phyloP scores from a whole-genome alignment of 108 stramenopile species.

The Fragilariopsis cylindrus region DNA sequence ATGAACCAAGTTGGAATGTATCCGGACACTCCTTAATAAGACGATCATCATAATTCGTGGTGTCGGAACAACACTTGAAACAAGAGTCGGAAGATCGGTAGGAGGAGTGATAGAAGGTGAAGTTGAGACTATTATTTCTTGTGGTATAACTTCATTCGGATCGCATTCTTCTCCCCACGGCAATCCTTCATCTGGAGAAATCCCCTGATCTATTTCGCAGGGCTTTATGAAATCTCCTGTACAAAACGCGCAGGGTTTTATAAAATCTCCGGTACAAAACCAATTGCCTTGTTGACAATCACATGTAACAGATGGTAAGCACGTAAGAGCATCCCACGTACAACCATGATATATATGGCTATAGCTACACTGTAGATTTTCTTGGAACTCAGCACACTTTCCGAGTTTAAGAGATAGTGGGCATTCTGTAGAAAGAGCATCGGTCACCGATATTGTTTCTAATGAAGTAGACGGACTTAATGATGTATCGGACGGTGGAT shows the following conservation, averaged over 20 bases:
- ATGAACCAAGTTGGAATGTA: constrained; percentile 2
- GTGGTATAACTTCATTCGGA: neutral
- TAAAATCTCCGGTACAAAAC: neutral
- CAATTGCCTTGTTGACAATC: constrained; percentile 1
- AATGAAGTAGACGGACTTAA: too few relatives aligned
- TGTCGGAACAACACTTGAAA: neutral
- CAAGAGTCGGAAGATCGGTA: neutral
- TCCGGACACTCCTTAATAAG: neutral
- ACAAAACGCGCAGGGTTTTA: constrained; percentile 1
- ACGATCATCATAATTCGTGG: neutral
- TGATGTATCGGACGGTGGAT: too few relatives aligned
- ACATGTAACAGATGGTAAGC: neutral
- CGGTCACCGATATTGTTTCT: too few relatives aligned
- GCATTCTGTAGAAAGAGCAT: neutral
- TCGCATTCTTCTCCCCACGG: constrained; percentile 12
- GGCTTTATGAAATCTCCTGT: neutral
- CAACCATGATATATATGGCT: constrained; percentile 7
- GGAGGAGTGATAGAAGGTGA: neutral
- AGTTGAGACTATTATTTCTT: neutral
- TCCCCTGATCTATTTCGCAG: neutral
- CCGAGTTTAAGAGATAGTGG: neutral
- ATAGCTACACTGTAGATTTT: constrained; percentile 2
- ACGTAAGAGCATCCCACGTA: constrained; percentile 6
- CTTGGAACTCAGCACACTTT: neutral
- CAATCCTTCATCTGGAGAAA: neutral